Percentiles rank a stretch among this genome's conserved stretches.
phyloP scores from a whole-genome alignment of 2,329 filamentous ascomycete genomes.

The Pezizomycotina sp. region DNA sequence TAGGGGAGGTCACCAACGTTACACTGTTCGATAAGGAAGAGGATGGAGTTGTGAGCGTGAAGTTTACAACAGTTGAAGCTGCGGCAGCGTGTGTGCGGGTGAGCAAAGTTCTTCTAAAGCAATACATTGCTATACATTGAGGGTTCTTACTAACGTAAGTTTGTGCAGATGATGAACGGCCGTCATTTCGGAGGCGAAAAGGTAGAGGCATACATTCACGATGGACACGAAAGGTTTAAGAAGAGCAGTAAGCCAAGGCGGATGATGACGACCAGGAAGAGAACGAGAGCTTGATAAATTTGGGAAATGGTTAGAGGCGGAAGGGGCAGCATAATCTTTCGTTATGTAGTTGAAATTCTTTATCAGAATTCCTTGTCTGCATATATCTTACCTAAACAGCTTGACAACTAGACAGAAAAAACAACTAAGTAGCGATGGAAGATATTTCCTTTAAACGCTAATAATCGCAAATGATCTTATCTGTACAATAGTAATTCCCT shows the following conservation, averaged over 20 bases:
- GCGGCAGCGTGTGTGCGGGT: conserved; percentile 51
- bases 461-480: neutral
- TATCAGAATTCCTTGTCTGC: too few relatives aligned
- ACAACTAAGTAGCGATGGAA: too few relatives aligned
- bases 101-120: too few relatives aligned
- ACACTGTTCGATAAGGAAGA: conserved; percentile 75
- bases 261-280: conserved; percentile 35
- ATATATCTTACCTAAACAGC: too few relatives aligned
- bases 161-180: conserved; percentile 50
- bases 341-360: neutral
- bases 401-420: too few relatives aligned
- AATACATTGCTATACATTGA: neutral
- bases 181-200: conserved; percentile 58
- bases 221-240: conserved; percentile 55
- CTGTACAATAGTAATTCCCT: conserved; percentile 10
- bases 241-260: conserved; percentile 38
- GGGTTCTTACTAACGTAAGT: conserved; percentile 1
- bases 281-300: conserved; percentile 27
- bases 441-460: too few relatives aligned
- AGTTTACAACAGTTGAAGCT: conserved; percentile 55
- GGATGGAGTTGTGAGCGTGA: conserved; percentile 70
- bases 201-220: conserved; percentile 54
- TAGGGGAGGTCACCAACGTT: conserved; percentile 79
- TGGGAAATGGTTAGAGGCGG: conserved; percentile 24
- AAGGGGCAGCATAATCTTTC: conserved; percentile 2